phyloP scores from a whole-genome alignment of 768 basidiomycete genomes.

The Xerocomus brunneocitrinus region DNA sequence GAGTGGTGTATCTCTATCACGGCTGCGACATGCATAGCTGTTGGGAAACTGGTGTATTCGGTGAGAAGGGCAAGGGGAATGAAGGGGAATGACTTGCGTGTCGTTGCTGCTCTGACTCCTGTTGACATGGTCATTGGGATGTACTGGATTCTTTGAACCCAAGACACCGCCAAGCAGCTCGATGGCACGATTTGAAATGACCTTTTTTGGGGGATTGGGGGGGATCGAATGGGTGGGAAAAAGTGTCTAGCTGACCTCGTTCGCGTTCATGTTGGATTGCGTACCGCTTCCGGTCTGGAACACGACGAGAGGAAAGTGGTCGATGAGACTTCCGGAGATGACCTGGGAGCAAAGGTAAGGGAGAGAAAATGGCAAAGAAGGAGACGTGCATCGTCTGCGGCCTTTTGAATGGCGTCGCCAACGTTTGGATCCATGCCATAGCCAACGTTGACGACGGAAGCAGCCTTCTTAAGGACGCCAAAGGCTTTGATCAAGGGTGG shows the following conservation, averaged over 20 bases:
- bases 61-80: not conserved
- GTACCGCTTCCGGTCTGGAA: slow-evolving; percentile 99
- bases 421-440: slow-evolving; percentile 91
- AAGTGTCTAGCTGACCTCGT: slow-evolving; percentile 60
- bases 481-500: slow-evolving; percentile 97
- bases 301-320: slow-evolving; percentile 96
- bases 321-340: slow-evolving; percentile 89
- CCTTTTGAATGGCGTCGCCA: slow-evolving; percentile 83
- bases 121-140: slow-evolving; percentile 99
- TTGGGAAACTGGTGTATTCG: slow-evolving; percentile 66
- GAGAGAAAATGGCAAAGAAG: not conserved
- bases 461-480: slow-evolving; percentile 96
- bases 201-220: slow-evolving; percentile 40
- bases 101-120: slow-evolving; percentile 99
- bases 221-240: not conserved
- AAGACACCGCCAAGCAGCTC: slow-evolving; percentile 93
- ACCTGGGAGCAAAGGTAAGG: slow-evolving; percentile 49
- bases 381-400: slow-evolving; percentile 81
- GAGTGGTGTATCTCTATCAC: slow-evolving; percentile 79
- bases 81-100: slow-evolving; percentile 54
- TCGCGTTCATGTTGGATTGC: slow-evolving; percentile 99
- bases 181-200: slow-evolving; percentile 97
- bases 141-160: slow-evolving; percentile 95
- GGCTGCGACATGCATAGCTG: slow-evolving; percentile 97
- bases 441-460: slow-evolving; percentile 79